Conservation (phyloP, 306 rosid species). For the peach (Prunus persica) region Prunus_persica_NCBIv2 NC_034010.1:21182501-21183000, state of each 20-base stretch:
- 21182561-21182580: not conserved
- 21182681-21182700: not conserved
- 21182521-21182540: no score
- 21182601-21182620: no score
- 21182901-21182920: not conserved
- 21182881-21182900: not conserved
- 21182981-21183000: not conserved
- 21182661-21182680: no score
- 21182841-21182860: not conserved
- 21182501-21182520: no score
- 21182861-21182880: not conserved
- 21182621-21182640: no score
- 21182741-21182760: slow-evolving; percentile 17
- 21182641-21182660: no score
- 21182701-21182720: no score
- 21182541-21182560: no score
- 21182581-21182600: no score
- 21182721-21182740: not conserved
- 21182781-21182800: not conserved
- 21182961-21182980: not conserved
- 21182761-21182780: slow-evolving; percentile 13
- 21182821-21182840: not conserved
- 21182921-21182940: not conserved
- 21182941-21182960: not conserved
- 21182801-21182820: not conserved